Evolutionary conservation across 169 alveolate genomes (phyloP).

Genomic region (Cyclospora cayetanensis): DNA sequence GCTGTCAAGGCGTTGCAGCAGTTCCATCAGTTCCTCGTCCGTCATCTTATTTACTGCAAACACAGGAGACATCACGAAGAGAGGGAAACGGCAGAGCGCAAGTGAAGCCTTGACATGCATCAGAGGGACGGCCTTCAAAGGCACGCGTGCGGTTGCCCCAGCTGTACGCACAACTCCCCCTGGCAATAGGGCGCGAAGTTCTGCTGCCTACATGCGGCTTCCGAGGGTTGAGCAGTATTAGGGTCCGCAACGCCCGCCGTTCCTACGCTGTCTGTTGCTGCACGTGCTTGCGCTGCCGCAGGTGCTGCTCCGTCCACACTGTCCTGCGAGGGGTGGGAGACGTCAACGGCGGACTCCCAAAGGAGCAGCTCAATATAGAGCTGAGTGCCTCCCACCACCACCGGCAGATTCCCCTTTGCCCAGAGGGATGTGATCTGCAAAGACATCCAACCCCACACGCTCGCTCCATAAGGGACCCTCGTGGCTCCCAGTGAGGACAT

Average conservation of each 20-base stretch:
- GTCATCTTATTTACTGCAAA: constrained; percentile 16
- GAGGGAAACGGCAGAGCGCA: no score
- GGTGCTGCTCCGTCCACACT: background rate
- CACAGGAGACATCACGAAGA: no score
- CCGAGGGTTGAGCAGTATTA: no score
- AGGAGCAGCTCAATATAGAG: constrained; percentile 61
- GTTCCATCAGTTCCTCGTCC: constrained; percentile 3
- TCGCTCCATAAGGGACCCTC: no score
- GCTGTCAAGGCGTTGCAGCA: constrained; percentile 21
- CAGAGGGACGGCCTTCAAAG: no score
- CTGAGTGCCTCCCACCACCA: constrained; percentile 72
- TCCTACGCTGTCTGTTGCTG: background rate
- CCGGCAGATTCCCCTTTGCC: constrained; percentile 39
- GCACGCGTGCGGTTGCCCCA: no score
- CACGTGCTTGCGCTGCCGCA: background rate
- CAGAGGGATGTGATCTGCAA: constrained; percentile 14
- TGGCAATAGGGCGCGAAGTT: no score
- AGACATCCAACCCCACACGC: background rate
- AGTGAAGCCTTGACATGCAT: no score
- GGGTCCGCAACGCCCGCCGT: no score
- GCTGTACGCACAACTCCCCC: no score
- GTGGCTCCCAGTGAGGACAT: no score
- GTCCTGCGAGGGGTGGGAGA: background rate
- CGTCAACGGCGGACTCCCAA: constrained; percentile 61
- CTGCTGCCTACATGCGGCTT: no score